Evolutionary conservation across 2,329 filamentous ascomycete species (phyloP).

Genomic region (Phialemoniopsis sp.): DNA sequence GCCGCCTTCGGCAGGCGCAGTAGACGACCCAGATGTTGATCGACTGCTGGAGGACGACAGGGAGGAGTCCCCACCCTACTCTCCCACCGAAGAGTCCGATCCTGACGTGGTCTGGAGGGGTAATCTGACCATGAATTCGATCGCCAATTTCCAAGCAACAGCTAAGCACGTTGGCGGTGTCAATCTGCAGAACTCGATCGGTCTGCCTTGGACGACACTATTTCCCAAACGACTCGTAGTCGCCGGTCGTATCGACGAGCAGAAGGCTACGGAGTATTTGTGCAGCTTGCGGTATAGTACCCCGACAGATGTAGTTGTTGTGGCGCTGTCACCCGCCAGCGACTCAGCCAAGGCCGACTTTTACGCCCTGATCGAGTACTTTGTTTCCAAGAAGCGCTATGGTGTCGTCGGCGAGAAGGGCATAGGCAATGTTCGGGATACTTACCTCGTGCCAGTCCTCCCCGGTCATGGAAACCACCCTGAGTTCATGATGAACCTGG

Average conservation of each 20-base stretch:
- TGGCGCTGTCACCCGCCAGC: conserved; percentile 64
- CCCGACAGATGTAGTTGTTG: conserved; percentile 79
- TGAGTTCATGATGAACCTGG: conserved; percentile 84
- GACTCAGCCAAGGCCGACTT: conserved; percentile 60
- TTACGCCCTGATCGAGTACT: conserved; percentile 80
- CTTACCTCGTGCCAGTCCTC: conserved; percentile 84
- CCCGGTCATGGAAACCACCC: conserved; percentile 68
- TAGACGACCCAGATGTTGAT: conserved; percentile 85
- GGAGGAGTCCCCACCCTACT: conserved; percentile 77
- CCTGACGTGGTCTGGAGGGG: conserved; percentile 77
- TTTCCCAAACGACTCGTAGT: conserved; percentile 68
- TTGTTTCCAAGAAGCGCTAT: conserved; percentile 75
- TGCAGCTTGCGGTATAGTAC: conserved; percentile 79
- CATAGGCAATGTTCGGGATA: conserved; percentile 74
- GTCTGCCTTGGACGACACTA: conserved; percentile 63
- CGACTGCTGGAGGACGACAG: conserved; percentile 77
- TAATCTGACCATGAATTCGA: conserved; percentile 68
- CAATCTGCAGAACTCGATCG: conserved; percentile 60
- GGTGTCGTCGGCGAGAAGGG: conserved; percentile 80
- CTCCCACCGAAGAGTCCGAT: conserved; percentile 70
- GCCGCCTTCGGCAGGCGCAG: conserved; percentile 48
- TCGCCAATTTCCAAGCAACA: conserved; percentile 71
- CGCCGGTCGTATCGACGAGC: conserved; percentile 75
- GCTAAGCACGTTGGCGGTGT: conserved; percentile 83
- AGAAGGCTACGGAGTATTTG: conserved; percentile 85